Conservation (phyloP, 2,329 filamentous ascomycete species). For the Diaporthe vexans region DNA sequence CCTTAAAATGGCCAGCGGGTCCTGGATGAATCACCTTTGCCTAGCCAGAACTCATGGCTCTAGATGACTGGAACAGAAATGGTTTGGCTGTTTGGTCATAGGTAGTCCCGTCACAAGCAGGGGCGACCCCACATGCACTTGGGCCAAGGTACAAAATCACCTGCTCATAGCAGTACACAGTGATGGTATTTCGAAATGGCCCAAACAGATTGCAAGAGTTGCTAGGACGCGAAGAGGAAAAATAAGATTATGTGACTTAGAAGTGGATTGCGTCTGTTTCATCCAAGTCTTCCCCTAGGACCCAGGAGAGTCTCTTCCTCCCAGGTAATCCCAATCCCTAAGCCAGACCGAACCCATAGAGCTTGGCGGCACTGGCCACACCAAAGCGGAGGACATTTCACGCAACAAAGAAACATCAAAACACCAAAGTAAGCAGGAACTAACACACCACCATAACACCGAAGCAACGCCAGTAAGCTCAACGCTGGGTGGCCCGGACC, state of each 20-base stretch:
- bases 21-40: neutral
- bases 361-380: neutral
- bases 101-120: neutral
- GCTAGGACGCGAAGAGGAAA: neutral
- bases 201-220: neutral
- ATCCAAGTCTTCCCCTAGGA: neutral
- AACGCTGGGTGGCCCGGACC: slow-evolving; percentile 10
- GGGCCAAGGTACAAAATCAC: neutral
- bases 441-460: slow-evolving; percentile 27
- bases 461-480: slow-evolving; percentile 31
- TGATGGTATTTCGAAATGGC: neutral
- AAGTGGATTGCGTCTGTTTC: neutral
- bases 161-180: neutral
- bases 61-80: neutral
- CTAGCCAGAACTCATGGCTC: neutral
- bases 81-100: neutral
- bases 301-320: neutral
- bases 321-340: neutral
- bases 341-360: neutral
- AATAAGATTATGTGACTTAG: slow-evolving; percentile 18
- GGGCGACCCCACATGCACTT: neutral
- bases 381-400: neutral
- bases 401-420: slow-evolving; percentile 22
- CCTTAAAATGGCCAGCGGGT: neutral
- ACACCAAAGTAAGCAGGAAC: slow-evolving; percentile 33